Conservation (phyloP, 2,329 filamentous ascomycete genomes). For the Rugonectria rugulosa region DNA sequence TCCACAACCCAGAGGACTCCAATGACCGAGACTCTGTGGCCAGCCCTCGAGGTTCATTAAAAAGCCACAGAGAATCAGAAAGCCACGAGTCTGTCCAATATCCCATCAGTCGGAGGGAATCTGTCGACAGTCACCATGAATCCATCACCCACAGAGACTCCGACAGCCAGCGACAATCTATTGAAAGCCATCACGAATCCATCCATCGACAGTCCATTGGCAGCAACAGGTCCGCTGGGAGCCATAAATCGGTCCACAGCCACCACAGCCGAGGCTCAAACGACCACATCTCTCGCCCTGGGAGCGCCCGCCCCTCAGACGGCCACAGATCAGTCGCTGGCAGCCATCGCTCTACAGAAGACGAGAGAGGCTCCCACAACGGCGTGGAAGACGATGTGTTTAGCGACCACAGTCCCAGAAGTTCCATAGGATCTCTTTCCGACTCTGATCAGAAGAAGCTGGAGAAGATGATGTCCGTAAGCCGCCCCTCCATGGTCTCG, state of each 20-base stretch:
- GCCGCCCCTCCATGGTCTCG: conserved; percentile 55
- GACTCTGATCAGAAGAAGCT: conserved; percentile 45
- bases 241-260: not conserved
- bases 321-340: conserved; percentile 32
- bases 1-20: too few relatives aligned
- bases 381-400: conserved; percentile 65
- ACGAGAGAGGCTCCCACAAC: conserved; percentile 54
- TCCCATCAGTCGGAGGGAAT: too few relatives aligned
- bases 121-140: not conserved
- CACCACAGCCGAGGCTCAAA: not conserved
- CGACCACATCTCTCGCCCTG: not conserved
- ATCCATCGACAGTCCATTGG: not conserved
- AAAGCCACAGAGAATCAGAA: too few relatives aligned
- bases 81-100: conserved; percentile 2
- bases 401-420: conserved; percentile 64
- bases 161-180: not conserved
- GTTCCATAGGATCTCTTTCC: conserved; percentile 61
- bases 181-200: not conserved
- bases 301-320: conserved; percentile 10
- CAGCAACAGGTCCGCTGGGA: not conserved
- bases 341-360: conserved; percentile 27
- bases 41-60: too few relatives aligned
- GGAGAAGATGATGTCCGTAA: conserved; percentile 43
- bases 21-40: too few relatives aligned
- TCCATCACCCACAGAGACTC: not conserved